A percentile compares a stretch with the other conserved stretches of the same genome.
These are phyloP conservation scores for Hypoxylon sp. DNA, from an alignment of 2,329 filamentous ascomycete genomes.

Conservation along the genomic window DNA sequence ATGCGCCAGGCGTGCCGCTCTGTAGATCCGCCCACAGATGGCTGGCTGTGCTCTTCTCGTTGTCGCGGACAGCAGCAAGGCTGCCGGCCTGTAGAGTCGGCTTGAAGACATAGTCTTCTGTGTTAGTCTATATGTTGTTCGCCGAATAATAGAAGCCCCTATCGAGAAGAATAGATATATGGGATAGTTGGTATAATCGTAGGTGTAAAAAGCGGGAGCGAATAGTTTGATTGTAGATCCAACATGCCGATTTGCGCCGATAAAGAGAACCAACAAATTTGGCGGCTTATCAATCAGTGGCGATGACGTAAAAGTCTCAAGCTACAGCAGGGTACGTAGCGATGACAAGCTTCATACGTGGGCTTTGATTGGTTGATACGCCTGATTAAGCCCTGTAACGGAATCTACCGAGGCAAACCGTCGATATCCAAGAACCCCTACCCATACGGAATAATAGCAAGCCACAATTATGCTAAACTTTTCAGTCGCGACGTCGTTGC, in stretches of 20 bases:
- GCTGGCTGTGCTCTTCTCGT: constrained; percentile 35
- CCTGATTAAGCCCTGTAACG: background rate
- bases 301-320: constrained; percentile 36
- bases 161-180: background rate
- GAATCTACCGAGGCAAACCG: background rate
- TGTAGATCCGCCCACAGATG: constrained; percentile 42
- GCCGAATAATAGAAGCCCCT: background rate
- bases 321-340: background rate
- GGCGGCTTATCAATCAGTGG: constrained; percentile 41
- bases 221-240: constrained; percentile 21
- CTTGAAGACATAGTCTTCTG: constrained; percentile 41
- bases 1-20: constrained; percentile 48
- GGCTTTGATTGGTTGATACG: background rate
- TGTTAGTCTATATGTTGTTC: background rate
- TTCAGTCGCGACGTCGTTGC: background rate
- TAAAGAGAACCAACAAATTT: constrained; percentile 36
- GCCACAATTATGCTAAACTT: background rate
- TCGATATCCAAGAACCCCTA: background rate
- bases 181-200: constrained; percentile 1
- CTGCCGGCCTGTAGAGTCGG: constrained; percentile 47
- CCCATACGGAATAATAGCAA: background rate
- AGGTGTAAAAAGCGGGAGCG: constrained; percentile 22
- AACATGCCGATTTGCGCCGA: constrained; percentile 35
- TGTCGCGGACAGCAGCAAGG: constrained; percentile 44
- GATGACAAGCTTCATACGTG: background rate